Evolutionary conservation across 2,329 filamentous ascomycete genomes (phyloP), one percentile per base, ranked within the genome.

Genomic region (Thelonectria discophora): DNA sequence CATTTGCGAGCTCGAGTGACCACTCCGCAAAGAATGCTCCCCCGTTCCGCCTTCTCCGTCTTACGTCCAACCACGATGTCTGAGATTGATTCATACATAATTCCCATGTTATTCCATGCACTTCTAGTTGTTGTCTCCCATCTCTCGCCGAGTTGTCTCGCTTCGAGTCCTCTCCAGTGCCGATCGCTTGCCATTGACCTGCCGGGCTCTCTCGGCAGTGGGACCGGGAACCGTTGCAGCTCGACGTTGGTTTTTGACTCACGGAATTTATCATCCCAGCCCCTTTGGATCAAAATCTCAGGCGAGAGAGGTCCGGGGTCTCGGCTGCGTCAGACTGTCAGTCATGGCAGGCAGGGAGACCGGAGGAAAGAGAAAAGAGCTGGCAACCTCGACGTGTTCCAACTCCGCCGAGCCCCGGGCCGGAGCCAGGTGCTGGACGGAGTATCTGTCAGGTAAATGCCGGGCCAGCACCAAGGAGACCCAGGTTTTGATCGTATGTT

Each of bases 401-500:
- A 34, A 57, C 51, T 47, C 62, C 27, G 54, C 51, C 46, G 59
- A 55, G 52, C 55, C 34, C 57, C 65, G 60, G 63, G 21, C 63
- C 53, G 55, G 55, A 27, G 17, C 5, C 10, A 45, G n/a, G 42
- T 55, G 54, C 50, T 53, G n/a, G n/a, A n/a, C n/a, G n/a, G n/a
- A n/a, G n/a, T n/a, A n/a, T n/a, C n/a, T n/a, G 50, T 58, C 50
- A 34, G 42, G 55, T 42, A 61, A 32, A 39, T 60, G 48, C 53
- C 61, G 54, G 55, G 53, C 40, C 49, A 64, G 61, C 47, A 40
- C n/a, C 55, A 34, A 62, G 32, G 8, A 45, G 51, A 51, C 56
- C 58, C 52, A 63, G 63, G 57, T 51, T 43, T 27, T 13, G 40
- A 65, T 70, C 66, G 65, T 70, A 70, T 61, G 69, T 68, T 73